These are phyloP conservation scores for Candida nanaspora DNA, from an alignment of 805 yeast species.

Conservation along the genomic window DNA sequence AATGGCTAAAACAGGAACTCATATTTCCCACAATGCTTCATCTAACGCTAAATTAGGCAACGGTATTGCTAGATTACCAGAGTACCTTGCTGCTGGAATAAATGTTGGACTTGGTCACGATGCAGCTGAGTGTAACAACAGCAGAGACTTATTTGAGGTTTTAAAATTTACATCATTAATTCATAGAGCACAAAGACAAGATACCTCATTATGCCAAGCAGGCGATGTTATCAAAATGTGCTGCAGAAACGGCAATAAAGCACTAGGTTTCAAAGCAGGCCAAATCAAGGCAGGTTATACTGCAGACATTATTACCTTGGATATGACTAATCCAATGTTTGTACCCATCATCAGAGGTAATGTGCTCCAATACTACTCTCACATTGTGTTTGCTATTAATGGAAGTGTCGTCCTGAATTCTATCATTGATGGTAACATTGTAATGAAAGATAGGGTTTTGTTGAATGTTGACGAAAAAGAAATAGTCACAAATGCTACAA, in stretches of 20 bases:
- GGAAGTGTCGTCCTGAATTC: slow-evolving; percentile 5
- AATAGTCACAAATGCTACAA: slow-evolving; percentile 1
- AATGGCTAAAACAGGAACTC: slow-evolving; percentile 3
- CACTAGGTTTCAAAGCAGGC: slow-evolving; percentile 1
- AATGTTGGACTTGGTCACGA: slow-evolving; percentile 4
- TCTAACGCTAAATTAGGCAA: slow-evolving; percentile 5
- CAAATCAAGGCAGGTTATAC: slow-evolving; percentile 1
- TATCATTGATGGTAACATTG: slow-evolving; percentile 4
- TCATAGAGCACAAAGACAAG: slow-evolving; percentile 4
- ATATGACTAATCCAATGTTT: slow-evolving; percentile 1
- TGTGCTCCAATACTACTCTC: slow-evolving; percentile 2
- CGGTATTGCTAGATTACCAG: slow-evolving; percentile 3
- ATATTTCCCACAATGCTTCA: slow-evolving; percentile 4
- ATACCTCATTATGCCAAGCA: slow-evolving; percentile 3
- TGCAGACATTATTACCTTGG: slow-evolving; percentile 5
- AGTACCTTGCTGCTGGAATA: slow-evolving; percentile 1
- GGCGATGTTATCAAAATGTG: slow-evolving; percentile 2
- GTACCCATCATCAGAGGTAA: slow-evolving; percentile 3
- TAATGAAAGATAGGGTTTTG: slow-evolving; percentile 3
- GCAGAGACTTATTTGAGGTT: slow-evolving; percentile 2
- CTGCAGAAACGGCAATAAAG: slow-evolving; percentile 4
- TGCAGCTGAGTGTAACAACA: slow-evolving; percentile 5
- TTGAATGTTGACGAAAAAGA: slow-evolving; percentile 1
- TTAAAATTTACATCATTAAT: slow-evolving; percentile 3
- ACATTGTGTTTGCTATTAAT: slow-evolving; percentile 3